phyloP scores from a whole-genome alignment of 306 rosid species.

The Quercus mongolica region DNA sequence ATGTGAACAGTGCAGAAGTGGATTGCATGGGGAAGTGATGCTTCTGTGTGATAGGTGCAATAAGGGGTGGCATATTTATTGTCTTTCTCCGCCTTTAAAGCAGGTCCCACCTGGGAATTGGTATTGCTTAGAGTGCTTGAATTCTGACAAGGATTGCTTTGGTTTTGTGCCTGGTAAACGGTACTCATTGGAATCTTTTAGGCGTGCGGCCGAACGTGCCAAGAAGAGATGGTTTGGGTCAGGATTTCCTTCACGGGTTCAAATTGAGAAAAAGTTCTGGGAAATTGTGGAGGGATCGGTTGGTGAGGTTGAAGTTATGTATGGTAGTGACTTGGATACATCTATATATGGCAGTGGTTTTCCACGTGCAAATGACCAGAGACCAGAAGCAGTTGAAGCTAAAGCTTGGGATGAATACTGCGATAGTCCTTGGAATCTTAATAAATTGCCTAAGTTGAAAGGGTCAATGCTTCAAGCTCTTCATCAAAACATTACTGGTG shows the following conservation, averaged over 20 bases:
- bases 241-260: constrained; percentile 74
- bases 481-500: constrained; percentile 93
- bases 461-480: constrained; percentile 90
- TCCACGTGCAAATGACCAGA: constrained; percentile 64
- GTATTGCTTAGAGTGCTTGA: constrained; percentile 93
- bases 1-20: constrained; percentile 92
- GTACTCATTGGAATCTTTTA: constrained; percentile 72
- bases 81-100: constrained; percentile 89
- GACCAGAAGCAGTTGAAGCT: constrained; percentile 59
- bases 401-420: constrained; percentile 81
- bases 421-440: constrained; percentile 91
- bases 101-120: constrained; percentile 87
- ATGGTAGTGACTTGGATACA: constrained; percentile 95
- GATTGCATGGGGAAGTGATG: constrained; percentile 95
- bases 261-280: constrained; percentile 94
- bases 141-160: constrained; percentile 84
- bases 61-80: constrained; percentile 93
- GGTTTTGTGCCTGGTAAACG: constrained; percentile 92
- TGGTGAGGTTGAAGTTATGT: constrained; percentile 95
- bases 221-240: constrained; percentile 95
- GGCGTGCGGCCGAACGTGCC: constrained; percentile 73
- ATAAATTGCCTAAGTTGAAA: constrained; percentile 89
- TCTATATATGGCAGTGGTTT: constrained; percentile 91
- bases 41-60: constrained; percentile 95
- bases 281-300: constrained; percentile 93